These are phyloP conservation scores for Marchantia paleacea DNA, from an alignment of 225 moss, liverwort and hornwort genomes.

Conservation along the genomic window DNA sequence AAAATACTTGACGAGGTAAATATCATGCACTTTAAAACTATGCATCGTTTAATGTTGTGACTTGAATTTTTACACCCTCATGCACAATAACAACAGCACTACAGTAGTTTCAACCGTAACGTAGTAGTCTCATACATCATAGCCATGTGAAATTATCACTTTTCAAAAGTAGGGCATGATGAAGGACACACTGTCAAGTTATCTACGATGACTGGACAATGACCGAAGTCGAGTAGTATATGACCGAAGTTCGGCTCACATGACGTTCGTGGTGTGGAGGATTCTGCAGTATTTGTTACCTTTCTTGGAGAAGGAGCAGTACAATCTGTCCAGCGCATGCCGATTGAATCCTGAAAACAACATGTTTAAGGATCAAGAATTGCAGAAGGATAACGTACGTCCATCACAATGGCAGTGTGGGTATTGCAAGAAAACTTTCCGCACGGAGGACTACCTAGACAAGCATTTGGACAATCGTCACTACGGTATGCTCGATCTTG, in stretches of 20 bases:
- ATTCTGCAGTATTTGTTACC: constrained; percentile 78
- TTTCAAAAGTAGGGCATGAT: too few species aligned
- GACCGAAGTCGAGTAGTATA: neutral
- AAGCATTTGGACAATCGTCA: constrained; percentile 92
- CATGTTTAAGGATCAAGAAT: constrained; percentile 70
- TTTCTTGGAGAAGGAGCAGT: constrained; percentile 75
- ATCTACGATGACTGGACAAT: too few species aligned
- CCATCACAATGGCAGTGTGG: constrained; percentile 88
- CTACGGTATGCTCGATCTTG: constrained; percentile 53
- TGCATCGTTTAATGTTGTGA: neutral
- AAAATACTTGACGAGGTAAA: constrained; percentile 68
- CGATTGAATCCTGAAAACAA: constrained; percentile 65
- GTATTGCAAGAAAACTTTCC: constrained; percentile 84
- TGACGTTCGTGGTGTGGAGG: constrained; percentile 15
- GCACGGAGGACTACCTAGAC: constrained; percentile 65
- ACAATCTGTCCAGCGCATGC: constrained; percentile 67
- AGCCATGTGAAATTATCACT: too few species aligned
- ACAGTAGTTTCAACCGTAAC: too few species aligned
- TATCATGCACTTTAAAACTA: neutral
- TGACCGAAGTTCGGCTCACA: neutral
- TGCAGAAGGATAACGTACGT: constrained; percentile 57
- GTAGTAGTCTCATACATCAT: too few species aligned
- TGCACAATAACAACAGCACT: neutral
- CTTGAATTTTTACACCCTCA: neutral
- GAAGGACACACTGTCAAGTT: too few species aligned